Base-by-base conservation (phyloP, 495 filamentous ascomycete species). In the Aspergillus cristatus region DNA sequence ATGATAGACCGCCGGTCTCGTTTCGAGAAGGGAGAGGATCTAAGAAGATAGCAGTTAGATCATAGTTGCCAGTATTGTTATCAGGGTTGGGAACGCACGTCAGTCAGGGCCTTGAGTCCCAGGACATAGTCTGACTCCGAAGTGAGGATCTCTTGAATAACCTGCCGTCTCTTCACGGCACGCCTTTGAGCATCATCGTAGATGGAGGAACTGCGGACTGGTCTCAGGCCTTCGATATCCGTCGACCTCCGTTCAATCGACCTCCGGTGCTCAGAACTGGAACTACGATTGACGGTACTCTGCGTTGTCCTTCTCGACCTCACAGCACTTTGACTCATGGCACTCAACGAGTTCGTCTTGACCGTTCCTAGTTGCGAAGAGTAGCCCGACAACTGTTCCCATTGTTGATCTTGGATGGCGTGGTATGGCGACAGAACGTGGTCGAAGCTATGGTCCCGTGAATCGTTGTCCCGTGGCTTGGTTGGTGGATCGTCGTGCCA, bases 51-150 rank as follows among this genome's bases (percentile, higher is more conserved):
- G 12, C 3, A 20, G 17, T 20, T n/a, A 32, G 28, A n/a, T n/a
- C n/a, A n/a, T n/a, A n/a, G n/a, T n/a, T n/a, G n/a, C n/a, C n/a
- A n/a, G n/a, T n/a, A n/a, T 42, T 16, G 7, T 13, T n/a, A 17
- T 11, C 3, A n/a, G n/a, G n/a, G n/a, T n/a, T n/a, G n/a, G n/a
- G n/a, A 20, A 63, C 72, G 50, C 64, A 94, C 91, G 54, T 89
- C 86, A 48, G 82, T 76, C 40, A 98, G 66, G 35, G 89, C 82
- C 48, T 84, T 85, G 36, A 97, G 57, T 43, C 94, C 90, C 13
- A 75, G 76, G 38, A 96, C 75, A 60, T 97, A 97, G 46, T 84
- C 79, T 50, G 89, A 82, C 58, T 97, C 91, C 0, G 87, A 90
- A 30, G 58, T 71, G 36, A 95, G 71, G 14, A 98, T 62, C 56